Base-by-base conservation (phyloP, 495 filamentous ascomycete genomes). In the Penicillium egyptiacum region DNA sequence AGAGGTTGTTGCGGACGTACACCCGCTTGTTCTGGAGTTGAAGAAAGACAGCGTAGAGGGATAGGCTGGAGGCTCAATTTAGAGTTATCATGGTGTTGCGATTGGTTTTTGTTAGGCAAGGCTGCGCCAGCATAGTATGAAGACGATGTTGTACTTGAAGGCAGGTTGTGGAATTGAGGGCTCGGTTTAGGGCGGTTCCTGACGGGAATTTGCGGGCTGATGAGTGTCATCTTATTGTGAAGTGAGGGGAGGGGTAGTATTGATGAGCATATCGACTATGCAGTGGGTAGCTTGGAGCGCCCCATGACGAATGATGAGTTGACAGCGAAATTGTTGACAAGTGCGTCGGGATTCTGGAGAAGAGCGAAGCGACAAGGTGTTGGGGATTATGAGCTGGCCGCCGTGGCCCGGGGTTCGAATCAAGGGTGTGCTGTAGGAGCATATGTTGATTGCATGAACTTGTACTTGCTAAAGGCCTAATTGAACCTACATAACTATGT, bases 11-110 rank as follows among this genome's bases (percentile, higher is more conserved):
- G 66, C 79, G 0, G 50, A 67, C 16, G 79, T 83, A 5, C 78
- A 84, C 61, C 80, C 79, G 0, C 70, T 83, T 35, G 79, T 82
- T 1, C 55, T 83, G 19, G 78, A 83, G 47, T 65, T 84, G 31
- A 83, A 79, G 79, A 0, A 82, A 83, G 62, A 74, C 61, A 4
- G 63, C 65, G 9, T 81, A 80, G 11, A 72, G 66, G 50, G 75
- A 80, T 56, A 79, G 79, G 4, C 58, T 84, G 9, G 78, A 79
- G 58, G 77, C 69, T 4, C 83, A 84, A 43, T 84, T 84, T 51
- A 80, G 77, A 46, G 76, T 81, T 83, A 74, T 53, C 79, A 83
- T 56, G 78, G 79, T 16, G 78, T 63, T 17, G 79, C 77, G 0
- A 68, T 81, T 10, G 80, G 75, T 11, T 47, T 83, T 59, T 83